Base-by-base conservation (phyloP, 2,329 filamentous ascomycete genomes). In the Aspergillus eucalypticola region DNA sequence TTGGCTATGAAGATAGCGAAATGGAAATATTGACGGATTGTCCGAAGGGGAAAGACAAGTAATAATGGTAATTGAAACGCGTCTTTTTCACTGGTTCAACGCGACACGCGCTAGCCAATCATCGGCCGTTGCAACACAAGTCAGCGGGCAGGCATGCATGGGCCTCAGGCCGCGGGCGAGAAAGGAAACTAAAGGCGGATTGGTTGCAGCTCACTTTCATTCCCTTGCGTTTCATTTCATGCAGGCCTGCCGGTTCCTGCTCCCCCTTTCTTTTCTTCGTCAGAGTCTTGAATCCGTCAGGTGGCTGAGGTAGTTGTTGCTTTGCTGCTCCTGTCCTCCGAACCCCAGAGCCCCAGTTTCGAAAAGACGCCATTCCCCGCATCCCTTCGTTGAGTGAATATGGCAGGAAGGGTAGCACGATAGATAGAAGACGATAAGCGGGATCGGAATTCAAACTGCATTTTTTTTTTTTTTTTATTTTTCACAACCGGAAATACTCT, bases 361-460 rank as follows among this genome's bases (percentile, higher is more conserved):
- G 21, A 15, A 15, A 3, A n/a, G 41, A 29, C 52, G n/a, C 27
- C 39, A 32, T 55, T 46, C 53, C 53, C 53, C 53, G 53, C 53
- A 55, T 55, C 53, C 53, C 53, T 55, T 55, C 53, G 29, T 55
- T 44, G n/a, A 32, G 25, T 44, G 53, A 55, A 55, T 44, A 55
- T 55, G 53, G 53, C 53, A 44, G 44, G 46, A n/a, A 42, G 25
- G 25, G 25, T 50, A 50, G 25, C 25, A 50, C 46, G 46, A 50
- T 50, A 25, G 25, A 32, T 32, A 27, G 25, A 50, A 32, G 29
- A 50, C n/a, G 46, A 35, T 35, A 29, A 50, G 8, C 46, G 23
- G 46, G 46, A 29, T 50, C 25, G 25, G 46, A 50, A 29, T 29
- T 29, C n/a, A 11, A 19, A 5, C 46, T 50, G 29, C 46, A 50